phyloP scores from a whole-genome alignment of 2,329 filamentous ascomycete species.

The Fusarium illudens region DNA sequence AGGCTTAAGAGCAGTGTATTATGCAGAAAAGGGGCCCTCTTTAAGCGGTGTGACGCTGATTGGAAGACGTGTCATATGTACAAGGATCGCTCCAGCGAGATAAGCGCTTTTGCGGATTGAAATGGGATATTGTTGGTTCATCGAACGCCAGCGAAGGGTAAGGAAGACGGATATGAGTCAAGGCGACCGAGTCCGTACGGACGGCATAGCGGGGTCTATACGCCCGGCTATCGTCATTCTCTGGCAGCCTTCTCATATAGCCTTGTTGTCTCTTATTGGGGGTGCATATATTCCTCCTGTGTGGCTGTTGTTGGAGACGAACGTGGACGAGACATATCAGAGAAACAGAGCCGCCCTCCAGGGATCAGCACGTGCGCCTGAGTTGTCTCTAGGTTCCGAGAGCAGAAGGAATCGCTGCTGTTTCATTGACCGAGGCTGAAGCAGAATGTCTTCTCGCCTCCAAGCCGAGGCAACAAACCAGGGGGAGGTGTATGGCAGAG shows the following conservation, averaged over 20 bases:
- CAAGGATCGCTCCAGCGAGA: neutral
- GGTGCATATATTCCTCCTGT: neutral
- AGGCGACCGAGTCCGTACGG: neutral
- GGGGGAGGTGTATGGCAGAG: neutral
- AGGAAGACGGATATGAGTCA: neutral
- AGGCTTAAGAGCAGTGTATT: neutral
- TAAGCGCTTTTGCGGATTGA: neutral
- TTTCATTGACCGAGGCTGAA: neutral
- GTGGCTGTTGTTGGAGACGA: neutral
- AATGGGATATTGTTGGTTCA: neutral
- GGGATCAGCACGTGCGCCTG: neutral
- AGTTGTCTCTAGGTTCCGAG: neutral
- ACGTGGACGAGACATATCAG: neutral
- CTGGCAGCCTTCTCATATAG: neutral
- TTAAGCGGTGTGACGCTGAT: neutral
- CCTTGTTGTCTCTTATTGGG: neutral
- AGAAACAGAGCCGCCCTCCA: neutral
- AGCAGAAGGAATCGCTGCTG: neutral
- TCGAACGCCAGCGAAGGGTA: neutral
- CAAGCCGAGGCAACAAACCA: neutral
- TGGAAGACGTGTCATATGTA: neutral
- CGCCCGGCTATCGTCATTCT: neutral
- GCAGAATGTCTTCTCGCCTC: neutral
- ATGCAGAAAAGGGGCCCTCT: neutral
- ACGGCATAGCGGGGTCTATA: neutral